Evolutionary conservation across 352 stramenopile species (phyloP), one percentile per base, ranked within the genome.

Genomic region (Phytophthora colocasiae): DNA sequence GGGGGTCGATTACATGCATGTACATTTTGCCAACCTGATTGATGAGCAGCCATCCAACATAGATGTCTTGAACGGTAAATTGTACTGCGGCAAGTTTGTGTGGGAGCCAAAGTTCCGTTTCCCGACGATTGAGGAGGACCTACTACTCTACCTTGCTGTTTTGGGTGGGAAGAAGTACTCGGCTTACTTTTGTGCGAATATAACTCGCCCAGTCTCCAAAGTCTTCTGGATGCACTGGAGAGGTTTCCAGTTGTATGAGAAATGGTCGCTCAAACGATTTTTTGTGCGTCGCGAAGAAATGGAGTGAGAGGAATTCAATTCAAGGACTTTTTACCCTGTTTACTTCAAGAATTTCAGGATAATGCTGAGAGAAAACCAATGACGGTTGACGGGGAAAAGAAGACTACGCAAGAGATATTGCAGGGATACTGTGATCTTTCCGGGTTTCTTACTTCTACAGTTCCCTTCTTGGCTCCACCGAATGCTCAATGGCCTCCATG

Each of bases 81-180:
- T 19, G 19, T 19, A 19, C 19, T 1, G 0, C 19, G 19, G 19
- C 19, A 19, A 19, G 19, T 19, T 19, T 19, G 19, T 19, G 19
- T 19, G 19, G 19, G 19, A 19, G 19, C 19, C 19, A 19, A 19
- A 19, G 19, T 19, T 19, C 19, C 19, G 22, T 2, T 22, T 22
- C 22, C 22, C 22, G 22, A 22, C 22, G 2, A 22, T 22, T 2
- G 22, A 22, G 1, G 22, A 22, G 29, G 71, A 79, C 43, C 15
- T 67, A 32, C 26, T 67, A 22, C 34, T 56, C 2, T 60, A 67
- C 24, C 49, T 67, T 8, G 40, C 58, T 5, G 17, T 66, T 9
- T 19, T 66, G 12, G 49, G 58, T n/a, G 49, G 58, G 31, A 59
- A 54, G 31, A 55, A 49, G 32, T 66, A 26, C 38, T 58, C 58